Evolutionary conservation across 116 monocot genomes (phyloP).

Genomic region (Trichopus zeylanicus): DNA sequence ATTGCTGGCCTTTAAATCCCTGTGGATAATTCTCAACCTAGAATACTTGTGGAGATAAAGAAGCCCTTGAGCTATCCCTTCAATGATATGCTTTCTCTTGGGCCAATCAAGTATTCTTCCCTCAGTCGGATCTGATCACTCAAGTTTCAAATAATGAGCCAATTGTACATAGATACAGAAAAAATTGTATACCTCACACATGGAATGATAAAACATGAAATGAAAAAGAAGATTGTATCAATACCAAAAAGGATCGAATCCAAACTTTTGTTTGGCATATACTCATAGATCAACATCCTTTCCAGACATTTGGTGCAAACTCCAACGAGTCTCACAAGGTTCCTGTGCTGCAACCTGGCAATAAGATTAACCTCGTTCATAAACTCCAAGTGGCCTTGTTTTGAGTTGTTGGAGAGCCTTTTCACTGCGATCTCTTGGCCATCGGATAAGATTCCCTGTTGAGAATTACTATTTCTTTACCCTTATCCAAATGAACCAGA

Average conservation of each 20-base stretch:
- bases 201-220: too few species aligned
- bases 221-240: too few species aligned
- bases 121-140: too few species aligned
- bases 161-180: too few species aligned
- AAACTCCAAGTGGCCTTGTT: slow-evolving; percentile 22
- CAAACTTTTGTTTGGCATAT: slow-evolving; percentile 26
- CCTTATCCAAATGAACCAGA: not conserved
- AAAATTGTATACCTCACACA: too few species aligned
- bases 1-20: too few species aligned
- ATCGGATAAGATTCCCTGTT: slow-evolving; percentile 18
- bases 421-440: slow-evolving; percentile 27
- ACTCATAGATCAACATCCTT: slow-evolving; percentile 32
- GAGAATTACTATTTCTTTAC: not conserved
- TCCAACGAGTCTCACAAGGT: slow-evolving; percentile 22
- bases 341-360: slow-evolving; percentile 32
- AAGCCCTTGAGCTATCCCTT: too few species aligned
- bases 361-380: slow-evolving; percentile 24
- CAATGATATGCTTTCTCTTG: too few species aligned
- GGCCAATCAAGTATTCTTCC: too few species aligned
- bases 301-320: slow-evolving; percentile 19
- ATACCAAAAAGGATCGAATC: slow-evolving; percentile 18
- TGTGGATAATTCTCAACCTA: too few species aligned
- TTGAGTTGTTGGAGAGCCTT: slow-evolving; percentile 18
- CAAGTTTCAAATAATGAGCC: too few species aligned
- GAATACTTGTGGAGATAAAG: too few species aligned